A percentile compares a stretch with the other conserved stretches of the same genome.
phyloP scores from a whole-genome alignment of 148 eudicot species.

The Camellia granthamiana region DNA sequence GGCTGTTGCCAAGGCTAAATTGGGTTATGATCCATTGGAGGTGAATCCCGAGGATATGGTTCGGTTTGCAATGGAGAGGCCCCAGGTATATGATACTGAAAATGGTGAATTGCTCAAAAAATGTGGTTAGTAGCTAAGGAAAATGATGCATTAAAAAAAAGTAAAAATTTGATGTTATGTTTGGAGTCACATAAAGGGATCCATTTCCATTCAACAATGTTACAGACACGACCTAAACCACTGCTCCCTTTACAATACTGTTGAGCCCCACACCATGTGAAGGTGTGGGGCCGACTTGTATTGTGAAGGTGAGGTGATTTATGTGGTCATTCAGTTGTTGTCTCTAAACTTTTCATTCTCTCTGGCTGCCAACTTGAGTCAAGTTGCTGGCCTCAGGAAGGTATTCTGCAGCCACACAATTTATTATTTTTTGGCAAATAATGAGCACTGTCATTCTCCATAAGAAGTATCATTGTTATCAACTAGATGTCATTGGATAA shows the following conservation, averaged over 20 bases:
- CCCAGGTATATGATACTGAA: slow-evolving; percentile 64
- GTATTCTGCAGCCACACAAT: slow-evolving; percentile 1
- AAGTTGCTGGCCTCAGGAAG: background rate
- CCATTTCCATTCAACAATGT: background rate
- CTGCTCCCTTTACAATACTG: no score
- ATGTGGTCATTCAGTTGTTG: no score
- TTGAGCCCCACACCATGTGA: no score
- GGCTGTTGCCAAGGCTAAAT: slow-evolving; percentile 97
- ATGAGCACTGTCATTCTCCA: background rate
- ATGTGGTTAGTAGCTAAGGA: background rate
- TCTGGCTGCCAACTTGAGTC: slow-evolving; percentile 1
- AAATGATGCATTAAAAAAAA: background rate
- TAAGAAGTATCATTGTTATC: background rate
- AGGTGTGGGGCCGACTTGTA: no score
- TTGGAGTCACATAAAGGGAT: background rate
- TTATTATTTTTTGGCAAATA: background rate
- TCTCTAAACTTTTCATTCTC: no score
- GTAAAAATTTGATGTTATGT: no score
- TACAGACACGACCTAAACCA: no score
- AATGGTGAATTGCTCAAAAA: background rate
- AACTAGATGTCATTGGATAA: slow-evolving; percentile 2
- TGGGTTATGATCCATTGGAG: slow-evolving; percentile 97
- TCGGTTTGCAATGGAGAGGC: slow-evolving; percentile 84
- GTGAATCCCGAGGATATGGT: slow-evolving; percentile 99
- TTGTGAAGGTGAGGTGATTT: no score